Base-by-base conservation (phyloP, 257 asterid species). In the Fraxinus cuspidata region DNA sequence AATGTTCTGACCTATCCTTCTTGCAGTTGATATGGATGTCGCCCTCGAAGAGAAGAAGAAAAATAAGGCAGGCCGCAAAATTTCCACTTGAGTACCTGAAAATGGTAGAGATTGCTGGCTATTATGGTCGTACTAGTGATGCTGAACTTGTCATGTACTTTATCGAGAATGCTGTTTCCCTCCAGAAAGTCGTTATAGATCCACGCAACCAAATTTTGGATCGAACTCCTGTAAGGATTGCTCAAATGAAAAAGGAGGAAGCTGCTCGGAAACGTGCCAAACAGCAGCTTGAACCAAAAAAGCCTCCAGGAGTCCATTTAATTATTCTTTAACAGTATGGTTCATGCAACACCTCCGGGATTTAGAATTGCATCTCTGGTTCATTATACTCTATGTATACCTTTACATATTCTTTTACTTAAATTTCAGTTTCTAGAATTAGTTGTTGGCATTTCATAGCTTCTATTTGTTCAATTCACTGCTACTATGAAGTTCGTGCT, bases 21-120 rank as follows among this genome's bases (percentile, higher is more conserved):
- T 60, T 79, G 82, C 88, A 88, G 92, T 72, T 88, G 74, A 80
- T 85, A 82, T 86, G 92, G 89, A 86, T 86, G 89, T 77, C 89
- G 18, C 87, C 90, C n/a, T 28, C 82, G 49, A 88, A 79, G 81
- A 85, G 82, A 25, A 75, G 87, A 69, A 82, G 87, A 44, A 86
- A 85, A 74, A 63, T 88, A 72, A 85, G 84, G 82, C 80, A 60
- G 77, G 88, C 82, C 60, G 79, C 82, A 42, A 76, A 80, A 77
- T 81, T 81, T 58, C 65, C 82, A 7, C 90, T 76, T 53, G 58
- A 69, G n/a, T 47, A 35, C 78, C 77, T 86, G 76, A 79, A 78
- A 81, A 44, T 78, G 77, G 90, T 86, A 28, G 90, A 86, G 88
- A 83, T 88, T 85, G 80, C 78, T 11, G 92, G 92, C 74, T 86